These are phyloP conservation scores for Spizellomyces punctatus DNA, from an alignment of 192 early-diverging fungal species.

Conservation along the genomic window DNA sequence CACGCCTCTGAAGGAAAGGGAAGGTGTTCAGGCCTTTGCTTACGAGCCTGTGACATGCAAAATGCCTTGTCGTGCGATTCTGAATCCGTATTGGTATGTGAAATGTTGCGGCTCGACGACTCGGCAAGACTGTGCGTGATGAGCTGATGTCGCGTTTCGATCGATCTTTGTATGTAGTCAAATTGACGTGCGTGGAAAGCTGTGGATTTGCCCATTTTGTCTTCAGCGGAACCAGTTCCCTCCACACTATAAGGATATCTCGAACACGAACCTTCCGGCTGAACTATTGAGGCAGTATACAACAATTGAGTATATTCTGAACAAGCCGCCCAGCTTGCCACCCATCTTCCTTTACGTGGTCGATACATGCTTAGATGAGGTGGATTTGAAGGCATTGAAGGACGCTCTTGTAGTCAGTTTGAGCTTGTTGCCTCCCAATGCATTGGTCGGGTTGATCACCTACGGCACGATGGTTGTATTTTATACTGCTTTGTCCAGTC, in stretches of 20 bases:
- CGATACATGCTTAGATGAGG: constrained; percentile 94
- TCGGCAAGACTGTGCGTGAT: no score
- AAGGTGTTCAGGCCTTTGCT: constrained; percentile 78
- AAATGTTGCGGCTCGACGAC: not conserved
- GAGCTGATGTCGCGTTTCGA: not conserved
- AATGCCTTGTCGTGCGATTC: constrained; percentile 89
- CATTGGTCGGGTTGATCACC: constrained; percentile 94
- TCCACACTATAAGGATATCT: constrained; percentile 96
- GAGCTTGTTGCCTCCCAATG: constrained; percentile 87
- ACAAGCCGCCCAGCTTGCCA: constrained; percentile 77
- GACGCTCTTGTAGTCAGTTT: constrained; percentile 89
- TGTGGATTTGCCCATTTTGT: constrained; percentile 99
- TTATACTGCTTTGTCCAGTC: constrained; percentile 1
- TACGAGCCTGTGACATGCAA: constrained; percentile 99
- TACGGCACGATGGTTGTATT: constrained; percentile 91
- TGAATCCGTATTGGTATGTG: constrained; percentile 95
- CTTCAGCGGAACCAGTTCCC: constrained; percentile 96
- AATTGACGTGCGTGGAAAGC: constrained; percentile 91
- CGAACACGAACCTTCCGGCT: constrained; percentile 85
- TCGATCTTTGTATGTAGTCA: constrained; percentile 59
- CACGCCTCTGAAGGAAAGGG: constrained; percentile 92
- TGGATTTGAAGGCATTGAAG: constrained; percentile 94
- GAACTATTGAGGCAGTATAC: constrained; percentile 91
- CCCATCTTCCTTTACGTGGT: constrained; percentile 97
- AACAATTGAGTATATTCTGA: constrained; percentile 95